Evolutionary conservation across 2,329 filamentous ascomycete genomes (phyloP), one percentile per base, ranked within the genome.

Genomic region (Cucurbitaria berberidis): DNA sequence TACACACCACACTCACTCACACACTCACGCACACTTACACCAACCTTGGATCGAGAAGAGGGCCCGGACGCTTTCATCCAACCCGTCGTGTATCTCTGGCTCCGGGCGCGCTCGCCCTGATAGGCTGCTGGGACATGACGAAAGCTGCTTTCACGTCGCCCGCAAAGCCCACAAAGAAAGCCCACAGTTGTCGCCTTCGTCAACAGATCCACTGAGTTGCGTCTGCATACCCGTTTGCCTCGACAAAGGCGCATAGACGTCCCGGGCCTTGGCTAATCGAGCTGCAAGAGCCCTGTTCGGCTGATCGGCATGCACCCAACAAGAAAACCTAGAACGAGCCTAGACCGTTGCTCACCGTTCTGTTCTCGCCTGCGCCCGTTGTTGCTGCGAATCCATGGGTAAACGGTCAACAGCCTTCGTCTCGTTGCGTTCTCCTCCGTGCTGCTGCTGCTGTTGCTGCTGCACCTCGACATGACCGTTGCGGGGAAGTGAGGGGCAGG

Each of bases 291-390:
- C 40, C 48, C 47, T 55, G 40, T 44, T 29, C 55, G 51, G 54
- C 24, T 55, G 51, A 61, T 61, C 58, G 56, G 56, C 56, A 51
- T 55, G 51, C 59, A 58, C 53, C 55, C 59, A 59, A 62, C 56
- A 57, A 34, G 54, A 51, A 39, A 39, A 38, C 30, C 45, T 35
- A 27, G 30, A 38, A 34, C 11, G 15, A 49, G 56, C 51, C 59
- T 62, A 45, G 59, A 60, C 53, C 56, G 45, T 38, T 54, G 55
- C 55, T 41, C 39, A 26, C 39, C 40, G n/a, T 32, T 24, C 40
- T 48, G n/a, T 32, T 24, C 40, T 48, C 45, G 38, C 54, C 46
- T 51, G 50, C n/a, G 48, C 53, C 22, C 48, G 19, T 27, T 41
- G 19, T 27, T 27, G 22, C 34, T 44, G 26, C 41, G 3, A 22